Base-by-base conservation (phyloP, 371 early-diverging fungal species). In the Zopfochytrium polystomum region DNA sequence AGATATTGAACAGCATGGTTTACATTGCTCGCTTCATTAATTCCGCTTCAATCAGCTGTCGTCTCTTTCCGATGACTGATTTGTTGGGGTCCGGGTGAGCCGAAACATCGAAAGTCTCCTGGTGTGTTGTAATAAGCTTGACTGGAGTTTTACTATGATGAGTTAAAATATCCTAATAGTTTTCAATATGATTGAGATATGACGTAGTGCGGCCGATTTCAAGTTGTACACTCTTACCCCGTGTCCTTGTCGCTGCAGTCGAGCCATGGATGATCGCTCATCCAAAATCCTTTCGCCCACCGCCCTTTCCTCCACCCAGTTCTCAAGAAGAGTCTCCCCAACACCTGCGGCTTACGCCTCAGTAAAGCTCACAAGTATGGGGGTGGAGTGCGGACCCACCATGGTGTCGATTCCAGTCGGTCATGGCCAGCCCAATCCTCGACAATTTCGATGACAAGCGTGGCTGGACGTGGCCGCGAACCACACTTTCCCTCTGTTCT, bases 251-350 rank as follows among this genome's bases (percentile, higher is more conserved):
- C 62, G 65, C 29, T 58, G 62, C 46, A 74, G 33, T 5, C 26
- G n/a, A 3, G 52, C 65, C n/a, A 67, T 52, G 49, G 55, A 49
- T 7, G 47, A 11, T 23, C 74, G 50, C 45, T 71, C 69, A 7
- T 54, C 48, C 2, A 59, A 22, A 33, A 67, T 65, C 50, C 45
- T 45, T 29, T 63, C 66, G 23, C 67, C 63, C 1, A 76, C 72
- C 15, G 78, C 75, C 1, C 80, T 66, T 53, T 78, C 80, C 53
- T 80, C 80, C 15, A 80, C 76, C 80, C 80, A 80, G 70, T 80
- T 80, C 23, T 65, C 72, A 4, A 80, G 66, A 23, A 80, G 62
- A 11, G 78, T 78, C 13, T 63, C 68, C 23, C 80, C n/a, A n/a
- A n/a, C n/a, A n/a, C n/a, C n/a, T n/a, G n/a, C n/a, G n/a, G n/a